Conservation (phyloP, 2,329 filamentous ascomycete species). For the Paecilomyces sp. region DNA sequence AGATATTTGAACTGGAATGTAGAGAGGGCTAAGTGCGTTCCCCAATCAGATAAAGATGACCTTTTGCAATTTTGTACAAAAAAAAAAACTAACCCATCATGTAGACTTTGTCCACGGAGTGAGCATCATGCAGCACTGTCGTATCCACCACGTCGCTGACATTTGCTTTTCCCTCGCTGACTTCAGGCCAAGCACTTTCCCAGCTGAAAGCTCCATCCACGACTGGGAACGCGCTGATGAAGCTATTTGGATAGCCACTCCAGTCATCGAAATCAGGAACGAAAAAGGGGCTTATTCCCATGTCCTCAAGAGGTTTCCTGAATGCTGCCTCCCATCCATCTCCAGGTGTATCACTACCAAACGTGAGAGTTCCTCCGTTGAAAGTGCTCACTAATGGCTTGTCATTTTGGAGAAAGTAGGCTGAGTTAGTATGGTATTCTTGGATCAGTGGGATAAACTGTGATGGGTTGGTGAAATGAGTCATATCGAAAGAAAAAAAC, state of each 20-base stretch:
- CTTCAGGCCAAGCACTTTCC: slow-evolving; percentile 27
- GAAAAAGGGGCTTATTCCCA: slow-evolving; percentile 21
- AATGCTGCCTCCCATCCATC: slow-evolving; percentile 14
- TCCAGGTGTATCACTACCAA: slow-evolving; percentile 13
- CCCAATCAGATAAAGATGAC: background rate
- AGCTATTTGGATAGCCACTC: slow-evolving; percentile 9
- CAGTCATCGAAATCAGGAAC: slow-evolving; percentile 23
- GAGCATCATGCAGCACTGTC: slow-evolving; percentile 20
- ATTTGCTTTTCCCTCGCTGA: slow-evolving; percentile 12
- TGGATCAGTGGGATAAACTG: slow-evolving; percentile 20
- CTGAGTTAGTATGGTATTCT: slow-evolving; percentile 12
- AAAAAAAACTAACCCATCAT: slow-evolving; percentile 25
- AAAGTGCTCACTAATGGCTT: slow-evolving; percentile 27
- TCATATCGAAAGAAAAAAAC: slow-evolving; percentile 33
- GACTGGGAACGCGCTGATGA: slow-evolving; percentile 17
- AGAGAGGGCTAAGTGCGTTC: slow-evolving; percentile 14
- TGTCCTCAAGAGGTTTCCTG: slow-evolving; percentile 15
- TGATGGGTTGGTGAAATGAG: slow-evolving; percentile 13
- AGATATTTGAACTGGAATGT: slow-evolving; percentile 34
- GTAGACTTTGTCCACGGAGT: slow-evolving; percentile 25
- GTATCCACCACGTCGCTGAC: slow-evolving; percentile 22
- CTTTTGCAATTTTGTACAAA: background rate
- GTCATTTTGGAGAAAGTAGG: slow-evolving; percentile 21
- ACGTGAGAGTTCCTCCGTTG: slow-evolving; percentile 16
- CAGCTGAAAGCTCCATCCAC: slow-evolving; percentile 32